Evolutionary conservation across 495 filamentous ascomycete species (phyloP).

Genomic region (Apodospora peruviana): DNA sequence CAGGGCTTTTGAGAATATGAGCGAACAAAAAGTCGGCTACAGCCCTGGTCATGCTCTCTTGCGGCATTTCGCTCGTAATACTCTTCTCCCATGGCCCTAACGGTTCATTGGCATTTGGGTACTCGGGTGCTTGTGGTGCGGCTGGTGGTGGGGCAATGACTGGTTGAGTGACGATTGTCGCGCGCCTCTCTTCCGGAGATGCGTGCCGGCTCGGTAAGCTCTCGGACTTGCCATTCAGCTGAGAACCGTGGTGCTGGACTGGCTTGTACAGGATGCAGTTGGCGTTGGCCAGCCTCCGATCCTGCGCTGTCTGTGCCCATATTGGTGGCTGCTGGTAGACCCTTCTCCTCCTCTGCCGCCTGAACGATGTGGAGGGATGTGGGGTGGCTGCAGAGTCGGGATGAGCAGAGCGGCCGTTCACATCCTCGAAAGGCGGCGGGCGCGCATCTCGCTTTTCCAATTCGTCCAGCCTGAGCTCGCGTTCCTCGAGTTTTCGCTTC

Average conservation of each 20-base stretch:
- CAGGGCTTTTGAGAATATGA: conserved; percentile 56
- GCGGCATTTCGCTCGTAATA: conserved; percentile 58
- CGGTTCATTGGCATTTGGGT: conserved; percentile 8
- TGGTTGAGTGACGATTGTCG: conserved; percentile 16
- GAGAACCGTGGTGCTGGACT: conserved; percentile 16
- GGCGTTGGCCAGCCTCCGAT: conserved; percentile 21
- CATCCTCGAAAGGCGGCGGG: conserved; percentile 35
- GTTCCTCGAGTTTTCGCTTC: conserved; percentile 51
- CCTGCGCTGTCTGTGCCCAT: conserved; percentile 35
- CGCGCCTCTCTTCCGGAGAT: conserved; percentile 40
- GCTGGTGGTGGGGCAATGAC: conserved; percentile 3
- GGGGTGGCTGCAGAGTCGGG: conserved; percentile 13
- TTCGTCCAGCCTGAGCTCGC: conserved; percentile 39
- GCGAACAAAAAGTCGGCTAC: conserved; percentile 72
- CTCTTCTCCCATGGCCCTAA: conserved; percentile 69
- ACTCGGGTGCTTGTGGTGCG: not conserved
- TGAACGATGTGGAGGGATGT: conserved; percentile 22
- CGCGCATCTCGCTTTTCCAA: conserved; percentile 37
- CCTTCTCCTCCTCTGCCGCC: conserved; percentile 25
- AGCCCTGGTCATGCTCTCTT: conserved; percentile 59
- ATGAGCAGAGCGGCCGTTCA: conserved; percentile 31
- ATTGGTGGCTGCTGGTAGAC: conserved; percentile 34
- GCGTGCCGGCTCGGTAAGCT: conserved; percentile 40
- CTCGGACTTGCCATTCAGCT: conserved; percentile 35
- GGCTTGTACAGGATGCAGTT: conserved; percentile 35